Evolutionary conservation across 1,284 basidiomycete species (phyloP), one percentile per base, ranked within the genome.

Genomic region (Jaminaea rosea): DNA sequence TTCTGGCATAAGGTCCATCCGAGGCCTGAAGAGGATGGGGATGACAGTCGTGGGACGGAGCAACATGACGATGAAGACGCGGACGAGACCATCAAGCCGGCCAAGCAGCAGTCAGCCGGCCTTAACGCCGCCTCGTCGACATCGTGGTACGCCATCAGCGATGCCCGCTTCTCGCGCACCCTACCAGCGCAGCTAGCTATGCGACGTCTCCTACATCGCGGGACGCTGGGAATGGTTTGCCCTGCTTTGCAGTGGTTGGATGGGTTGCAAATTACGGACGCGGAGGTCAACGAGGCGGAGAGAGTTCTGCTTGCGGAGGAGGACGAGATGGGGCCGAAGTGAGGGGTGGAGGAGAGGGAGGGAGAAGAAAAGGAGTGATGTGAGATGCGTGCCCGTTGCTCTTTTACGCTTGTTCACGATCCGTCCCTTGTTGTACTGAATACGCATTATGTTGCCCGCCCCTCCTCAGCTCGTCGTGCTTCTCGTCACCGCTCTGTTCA

Each of bases 161-260:
- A 73, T 49, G 50, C 52, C 6, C 54, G 65, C 11, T 73, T 73
- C 52, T 39, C 50, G 9, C 55, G 52, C 39, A 69, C 71, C 19
- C 52, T 73, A 10, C 69, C 71, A 6, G 48, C 47, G 5, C 27
- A 28, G 15, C 60, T 67, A 31, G 47, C 50, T 15, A 54, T 57
- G 41, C 44, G 62, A 29, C 57, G 71, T 17, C 47, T 56, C 19
- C 48, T 72, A 47, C 69, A 73, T 50, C 57, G 71, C 4, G 71
- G 71, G 1, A 34, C 67, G 42, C 53, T 71, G 39, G 69, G 65
- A 13, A 70, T 73, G 66, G 67, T 61, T 9, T 73, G 71, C 47
- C 47, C 56, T 1, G 55, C 63, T 36, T 51, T 73, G 27, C 56
- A 49, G 13, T 72, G 69, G 69, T 49, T 73, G 9, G 71, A 73